Evolutionary conservation across 495 filamentous ascomycete genomes (phyloP), one percentile per base, ranked within the genome.

Genomic region (Penicillium ochrochloron): DNA sequence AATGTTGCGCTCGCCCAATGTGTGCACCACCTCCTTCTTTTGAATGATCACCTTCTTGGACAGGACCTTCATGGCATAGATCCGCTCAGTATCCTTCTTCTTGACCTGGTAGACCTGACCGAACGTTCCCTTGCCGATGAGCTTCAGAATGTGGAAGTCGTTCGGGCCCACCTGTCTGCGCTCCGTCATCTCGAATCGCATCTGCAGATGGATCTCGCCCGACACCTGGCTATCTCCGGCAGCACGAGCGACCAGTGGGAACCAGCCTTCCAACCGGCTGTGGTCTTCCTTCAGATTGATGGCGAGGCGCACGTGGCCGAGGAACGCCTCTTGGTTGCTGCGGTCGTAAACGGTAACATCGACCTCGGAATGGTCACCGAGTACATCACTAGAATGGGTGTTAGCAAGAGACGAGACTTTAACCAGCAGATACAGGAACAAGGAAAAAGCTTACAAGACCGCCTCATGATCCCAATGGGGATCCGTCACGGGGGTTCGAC

Each of bases 51-150:
- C 95, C 82, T 98, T 99, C 84, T 99, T 99, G 12, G 94, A 97
- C 23, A 99, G 81, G 2, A 98, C 94, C 75, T 99, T 99, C 95
- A 99, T 99, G 44, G 95, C 95, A 68, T 98, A 99, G 61, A 99
- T 97, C 21, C 96, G 88, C 67, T 88, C 86, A 2, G 95, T 97
- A 73, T 99, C 95, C 82, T 92, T 95, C 84, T 99, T 98, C 66
- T 92, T 91, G n/a, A 98, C 95, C 70, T 98, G 95, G 69, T 97
- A 99, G 3, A 99, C 95, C 76, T 99, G 96, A n/a, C 95, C 95
- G 75, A 99, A 99, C 0, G 96, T 99, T 71, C 92, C 95, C 78
- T 97, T 98, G 44, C 95, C 95, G 71, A 99, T 98, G 29, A 99
- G 87, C 74, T 96, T 94, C 63, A 99, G 78, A 60, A 98, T 93